Conservation (phyloP, 2,329 filamentous ascomycete species). For the Lachnellula cervina region DNA sequence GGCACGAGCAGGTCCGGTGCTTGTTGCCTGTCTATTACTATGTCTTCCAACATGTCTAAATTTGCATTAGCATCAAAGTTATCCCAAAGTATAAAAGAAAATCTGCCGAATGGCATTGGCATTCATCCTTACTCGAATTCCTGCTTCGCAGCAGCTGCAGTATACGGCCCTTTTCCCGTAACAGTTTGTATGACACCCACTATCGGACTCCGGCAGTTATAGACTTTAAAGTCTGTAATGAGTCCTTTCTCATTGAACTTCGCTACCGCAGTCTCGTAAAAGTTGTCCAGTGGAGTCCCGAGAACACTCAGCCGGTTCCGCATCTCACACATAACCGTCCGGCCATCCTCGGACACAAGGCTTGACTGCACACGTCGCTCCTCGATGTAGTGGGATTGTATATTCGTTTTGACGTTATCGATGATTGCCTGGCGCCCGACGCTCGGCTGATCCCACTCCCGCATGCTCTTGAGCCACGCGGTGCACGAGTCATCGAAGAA, state of each 20-base stretch:
- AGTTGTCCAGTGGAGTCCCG: not conserved
- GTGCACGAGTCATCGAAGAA: not conserved
- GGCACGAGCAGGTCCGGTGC: not conserved
- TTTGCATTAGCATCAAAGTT: not conserved
- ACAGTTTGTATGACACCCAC: not conserved
- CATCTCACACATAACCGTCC: not conserved
- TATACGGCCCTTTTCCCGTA: not conserved
- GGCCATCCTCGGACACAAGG: not conserved
- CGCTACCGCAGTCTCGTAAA: not conserved
- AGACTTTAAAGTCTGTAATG: not conserved
- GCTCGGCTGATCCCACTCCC: not conserved
- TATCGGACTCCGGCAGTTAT: constrained; percentile 3
- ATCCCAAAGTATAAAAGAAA: not conserved
- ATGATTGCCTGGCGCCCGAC: not conserved
- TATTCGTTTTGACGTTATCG: not conserved
- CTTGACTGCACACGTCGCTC: not conserved
- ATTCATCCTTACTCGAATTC: not conserved
- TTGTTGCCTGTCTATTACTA: not conserved
- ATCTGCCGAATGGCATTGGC: not conserved
- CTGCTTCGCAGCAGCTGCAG: not conserved
- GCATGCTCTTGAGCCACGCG: not conserved
- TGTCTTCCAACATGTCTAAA: not conserved
- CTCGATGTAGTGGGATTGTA: not conserved
- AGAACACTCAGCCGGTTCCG: not conserved
- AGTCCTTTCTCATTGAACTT: not conserved